Percentiles rank a stretch among this genome's conserved stretches.
These are phyloP conservation scores for Clarkia xantiana DNA, from an alignment of 345 rosid species.

Conservation along the genomic window DNA sequence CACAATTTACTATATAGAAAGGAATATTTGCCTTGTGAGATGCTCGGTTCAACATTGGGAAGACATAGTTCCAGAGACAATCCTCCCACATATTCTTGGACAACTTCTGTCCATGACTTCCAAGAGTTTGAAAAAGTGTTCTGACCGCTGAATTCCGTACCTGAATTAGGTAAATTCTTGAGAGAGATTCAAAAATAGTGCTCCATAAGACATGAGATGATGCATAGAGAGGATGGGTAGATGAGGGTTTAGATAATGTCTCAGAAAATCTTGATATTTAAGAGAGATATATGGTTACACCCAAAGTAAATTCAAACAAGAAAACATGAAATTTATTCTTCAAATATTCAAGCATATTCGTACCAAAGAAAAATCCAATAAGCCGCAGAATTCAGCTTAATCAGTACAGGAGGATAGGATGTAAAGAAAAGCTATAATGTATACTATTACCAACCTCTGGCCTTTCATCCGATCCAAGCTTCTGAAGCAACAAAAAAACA, in stretches of 20 bases:
- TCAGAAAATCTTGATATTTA: too few species aligned
- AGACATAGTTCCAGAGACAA: slow-evolving; percentile 92
- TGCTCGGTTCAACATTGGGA: slow-evolving; percentile 76
- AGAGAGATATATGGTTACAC: too few species aligned
- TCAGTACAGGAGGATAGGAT: not conserved
- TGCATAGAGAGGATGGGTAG: not conserved
- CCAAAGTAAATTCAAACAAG: not conserved
- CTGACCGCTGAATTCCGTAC: slow-evolving; percentile 95
- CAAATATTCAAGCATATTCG: too few species aligned
- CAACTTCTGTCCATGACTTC: slow-evolving; percentile 88
- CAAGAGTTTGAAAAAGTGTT: slow-evolving; percentile 85
- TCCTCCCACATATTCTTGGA: slow-evolving; percentile 95
- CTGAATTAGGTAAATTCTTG: slow-evolving; percentile 19
- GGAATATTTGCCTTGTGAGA: slow-evolving; percentile 64
- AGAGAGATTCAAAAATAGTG: not conserved
- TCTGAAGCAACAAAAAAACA: slow-evolving; percentile 81
- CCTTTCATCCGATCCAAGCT: slow-evolving; percentile 90
- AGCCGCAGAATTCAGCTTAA: too few species aligned
- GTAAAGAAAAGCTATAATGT: not conserved
- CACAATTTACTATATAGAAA: not conserved
- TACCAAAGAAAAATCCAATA: too few species aligned
- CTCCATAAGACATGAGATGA: too few species aligned
- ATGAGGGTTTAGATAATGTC: not conserved
- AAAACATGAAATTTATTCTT: not conserved
- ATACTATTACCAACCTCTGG: slow-evolving; percentile 66